These are phyloP conservation scores for Dioscorea cayenensis DNA, from an alignment of 116 monocot species.

Conservation along the genomic window DNA sequence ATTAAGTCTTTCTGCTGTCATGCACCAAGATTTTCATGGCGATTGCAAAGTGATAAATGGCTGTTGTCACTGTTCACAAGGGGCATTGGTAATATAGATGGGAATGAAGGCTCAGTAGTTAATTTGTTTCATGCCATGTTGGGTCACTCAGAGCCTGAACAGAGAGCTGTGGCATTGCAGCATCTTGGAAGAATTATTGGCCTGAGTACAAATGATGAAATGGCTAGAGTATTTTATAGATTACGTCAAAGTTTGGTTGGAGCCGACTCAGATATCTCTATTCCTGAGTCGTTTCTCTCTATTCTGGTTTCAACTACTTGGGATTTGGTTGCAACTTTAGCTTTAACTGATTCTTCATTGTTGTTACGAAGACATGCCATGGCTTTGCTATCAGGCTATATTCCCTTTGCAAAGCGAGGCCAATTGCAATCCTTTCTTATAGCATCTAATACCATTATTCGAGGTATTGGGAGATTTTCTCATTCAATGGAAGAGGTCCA, in stretches of 20 bases:
- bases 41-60: conserved; percentile 84
- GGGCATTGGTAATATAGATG: conserved; percentile 24
- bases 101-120: conserved; percentile 31
- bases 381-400: conserved; percentile 59
- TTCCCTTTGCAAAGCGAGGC: conserved; percentile 56
- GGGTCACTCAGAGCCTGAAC: conserved; percentile 83
- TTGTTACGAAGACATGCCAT: conserved; percentile 57
- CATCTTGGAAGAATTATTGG: conserved; percentile 81
- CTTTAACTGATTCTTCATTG: conserved; percentile 67
- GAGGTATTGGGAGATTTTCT: conserved; percentile 27
- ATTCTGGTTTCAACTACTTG: conserved; percentile 63
- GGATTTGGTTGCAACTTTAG: conserved; percentile 62
- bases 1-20: conserved; percentile 52
- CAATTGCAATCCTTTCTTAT: conserved; percentile 73
- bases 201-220: conserved; percentile 21
- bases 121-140: conserved; percentile 72
- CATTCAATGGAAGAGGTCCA: conserved; percentile 42
- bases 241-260: conserved; percentile 19
- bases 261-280: conserved; percentile 13
- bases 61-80: conserved; percentile 42
- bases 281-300: conserved; percentile 25
- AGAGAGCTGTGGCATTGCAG: conserved; percentile 61
- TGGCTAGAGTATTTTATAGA: conserved; percentile 8
- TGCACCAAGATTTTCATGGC: conserved; percentile 86
- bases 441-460: conserved; percentile 38